Base-by-base conservation (phyloP, 1,284 basidiomycete species). In the Amylostereum areolatum region DNA sequence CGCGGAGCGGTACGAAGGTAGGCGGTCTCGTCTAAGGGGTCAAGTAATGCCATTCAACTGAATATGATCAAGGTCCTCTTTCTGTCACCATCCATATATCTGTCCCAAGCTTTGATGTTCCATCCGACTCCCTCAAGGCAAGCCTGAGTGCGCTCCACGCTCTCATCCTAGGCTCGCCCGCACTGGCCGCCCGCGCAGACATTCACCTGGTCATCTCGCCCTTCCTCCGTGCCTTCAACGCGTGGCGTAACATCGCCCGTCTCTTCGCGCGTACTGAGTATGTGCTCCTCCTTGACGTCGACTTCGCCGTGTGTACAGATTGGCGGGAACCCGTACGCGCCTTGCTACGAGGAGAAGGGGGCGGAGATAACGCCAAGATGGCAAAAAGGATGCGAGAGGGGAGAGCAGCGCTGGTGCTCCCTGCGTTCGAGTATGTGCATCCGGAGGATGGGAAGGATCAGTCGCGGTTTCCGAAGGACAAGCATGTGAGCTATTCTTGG, bases 211-310 rank as follows among this genome's bases (percentile, higher is more conserved):
- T 94, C 32, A 75, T 94, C 57, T 90, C 92, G 49, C 77, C 82
- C 2, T 89, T 89, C 52, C 50, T 64, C 49, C 63, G 68, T 28
- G 57, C 60, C 61, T 85, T 93, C 71, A 92, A 92, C 65, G 81
- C 87, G 36, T 92, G 90, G 87, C 76, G 91, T 37, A 92, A 92
- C 62, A 77, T 83, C 33, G 90, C 90, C 9, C 78, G 89, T 39
- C 71, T 89, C 47, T 89, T 89, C 59, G 83, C 89, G 2, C 76
- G 88, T 10, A 91, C 89, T 4, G 78, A 85, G 54, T 89, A 80
- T 57, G 78, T 92, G 46, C 88, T 92, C 83, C 89, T 92, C 83
- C 79, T 93, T 47, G 90, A 92, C 64, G 84, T 92, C 52, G 89
- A 92, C 63, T 92, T 93, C 63, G 84, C 78, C 36, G 66, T 89